These are phyloP conservation scores for Mycena albidolilacea DNA, from an alignment of 768 basidiomycete genomes.

Conservation along the genomic window DNA sequence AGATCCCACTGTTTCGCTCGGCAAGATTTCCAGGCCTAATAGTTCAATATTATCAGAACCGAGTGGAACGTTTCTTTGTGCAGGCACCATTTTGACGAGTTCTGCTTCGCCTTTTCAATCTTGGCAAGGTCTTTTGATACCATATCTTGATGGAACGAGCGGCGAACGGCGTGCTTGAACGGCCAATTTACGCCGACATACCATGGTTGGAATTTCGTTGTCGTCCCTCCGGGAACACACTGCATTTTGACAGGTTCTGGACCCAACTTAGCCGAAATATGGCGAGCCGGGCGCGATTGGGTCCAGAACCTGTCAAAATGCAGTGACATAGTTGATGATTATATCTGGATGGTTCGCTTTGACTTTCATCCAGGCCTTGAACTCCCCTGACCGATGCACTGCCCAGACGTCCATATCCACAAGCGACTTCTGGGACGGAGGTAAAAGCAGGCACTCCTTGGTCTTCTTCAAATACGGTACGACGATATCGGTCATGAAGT, in stretches of 20 bases:
- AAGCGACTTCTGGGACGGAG: conserved; percentile 19
- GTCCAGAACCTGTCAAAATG: too few relatives aligned
- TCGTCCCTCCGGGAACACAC: conserved; percentile 49
- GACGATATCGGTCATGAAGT: conserved; percentile 45
- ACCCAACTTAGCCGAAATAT: too few relatives aligned
- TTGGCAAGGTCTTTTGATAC: conserved; percentile 47
- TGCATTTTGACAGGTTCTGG: too few relatives aligned
- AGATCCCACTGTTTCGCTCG: conserved; percentile 40
- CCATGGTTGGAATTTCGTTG: conserved; percentile 49
- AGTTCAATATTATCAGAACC: too few relatives aligned
- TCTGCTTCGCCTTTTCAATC: conserved; percentile 40
- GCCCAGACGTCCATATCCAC: conserved; percentile 52
- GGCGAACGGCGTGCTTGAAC: conserved; percentile 52
- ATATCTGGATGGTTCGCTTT: too few relatives aligned
- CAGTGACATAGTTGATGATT: conserved; percentile 48
- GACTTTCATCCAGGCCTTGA: conserved; percentile 36
- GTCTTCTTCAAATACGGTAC: conserved; percentile 39
- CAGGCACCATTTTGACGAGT: too few relatives aligned
- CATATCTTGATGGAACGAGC: conserved; percentile 52
- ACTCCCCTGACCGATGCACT: conserved; percentile 54
- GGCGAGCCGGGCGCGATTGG: too few relatives aligned
- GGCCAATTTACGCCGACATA: conserved; percentile 56
- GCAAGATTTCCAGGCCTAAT: conserved; percentile 45
- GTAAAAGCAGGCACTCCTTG: conserved; percentile 36
- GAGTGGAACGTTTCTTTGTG: too few relatives aligned